phyloP scores from a whole-genome alignment of 768 basidiomycete species.

The Leccinum truebloodii region DNA sequence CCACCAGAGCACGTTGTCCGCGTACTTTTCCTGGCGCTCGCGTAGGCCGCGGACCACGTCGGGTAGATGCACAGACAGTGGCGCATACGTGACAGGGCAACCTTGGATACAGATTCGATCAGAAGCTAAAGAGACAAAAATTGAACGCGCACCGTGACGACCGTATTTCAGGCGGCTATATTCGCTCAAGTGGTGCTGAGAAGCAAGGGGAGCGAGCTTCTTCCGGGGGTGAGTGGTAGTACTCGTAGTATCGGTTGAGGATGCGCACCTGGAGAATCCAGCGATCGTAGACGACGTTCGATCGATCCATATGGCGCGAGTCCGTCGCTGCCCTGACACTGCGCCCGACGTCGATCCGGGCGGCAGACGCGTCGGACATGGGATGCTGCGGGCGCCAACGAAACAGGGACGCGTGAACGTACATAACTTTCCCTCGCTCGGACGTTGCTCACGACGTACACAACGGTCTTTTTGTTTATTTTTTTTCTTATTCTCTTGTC shows the following conservation, averaged over 20 bases:
- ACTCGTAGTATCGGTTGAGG: background rate
- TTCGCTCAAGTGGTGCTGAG: slow-evolving; percentile 72
- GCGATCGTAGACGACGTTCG: slow-evolving; percentile 7
- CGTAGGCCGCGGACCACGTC: slow-evolving; percentile 55
- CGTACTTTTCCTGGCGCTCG: slow-evolving; percentile 46
- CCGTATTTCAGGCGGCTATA: slow-evolving; percentile 74
- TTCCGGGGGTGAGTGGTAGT: slow-evolving; percentile 5
- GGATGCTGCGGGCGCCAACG: background rate
- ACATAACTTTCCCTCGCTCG: background rate
- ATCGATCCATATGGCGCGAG: background rate
- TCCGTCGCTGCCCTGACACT: background rate
- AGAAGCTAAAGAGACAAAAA: background rate
- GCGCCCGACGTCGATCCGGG: background rate
- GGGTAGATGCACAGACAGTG: slow-evolving; percentile 64
- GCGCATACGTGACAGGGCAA: slow-evolving; percentile 56
- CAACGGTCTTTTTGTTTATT: background rate
- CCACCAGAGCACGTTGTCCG: slow-evolving; percentile 51
- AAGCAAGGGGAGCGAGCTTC: slow-evolving; percentile 60
- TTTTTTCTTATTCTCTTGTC: no score
- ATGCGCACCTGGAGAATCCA: slow-evolving; percentile 27
- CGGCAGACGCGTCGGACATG: slow-evolving; percentile 13
- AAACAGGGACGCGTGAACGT: background rate
- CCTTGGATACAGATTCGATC: slow-evolving; percentile 39
- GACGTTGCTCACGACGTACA: slow-evolving; percentile 1
- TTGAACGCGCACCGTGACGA: slow-evolving; percentile 27